Base-by-base conservation (phyloP, 305 asterid genomes). In the Solanum hybrid region DNA sequence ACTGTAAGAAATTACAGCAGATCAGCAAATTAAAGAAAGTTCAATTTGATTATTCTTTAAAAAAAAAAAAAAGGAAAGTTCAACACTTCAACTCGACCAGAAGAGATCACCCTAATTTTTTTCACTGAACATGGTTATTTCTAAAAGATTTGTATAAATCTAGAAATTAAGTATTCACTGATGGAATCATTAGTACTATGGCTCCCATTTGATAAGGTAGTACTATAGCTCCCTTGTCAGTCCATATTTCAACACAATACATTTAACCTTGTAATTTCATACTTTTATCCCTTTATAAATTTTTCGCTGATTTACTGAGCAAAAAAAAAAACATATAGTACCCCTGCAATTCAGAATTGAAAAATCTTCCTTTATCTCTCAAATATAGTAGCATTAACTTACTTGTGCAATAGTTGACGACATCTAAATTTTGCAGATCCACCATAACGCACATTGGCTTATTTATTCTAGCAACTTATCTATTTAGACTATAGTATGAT, bases 1-100 rank as follows among this genome's bases (percentile, higher is more conserved):
- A 97, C 99, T 97, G 96, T 33, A 16, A 90, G 39, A 73, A 6
- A 40, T 73, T 61, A 28, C 42, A 90, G 77, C 20, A 40, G 76
- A 88, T 90, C 83, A 85, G 67, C 87, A 69, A 37, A 89, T 42
- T 51, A 88, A 37, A 89, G 29, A 85, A 89, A 42, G 57, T 67
- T 84, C 67, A 22, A 57, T 31, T 89, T 57, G 36, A 8, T 31
- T 71, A 37, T 24, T 24, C 61, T 36, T 33, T 16, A 69, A 31
- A 35, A 5, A 69, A 4, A 33, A 31, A 34, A 33, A 67, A 28
- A 8, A 1, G 28, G 10, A 86, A 86, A 61, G 24, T 18, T 57
- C 11, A 57, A 57, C 69, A 18, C 16, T 35, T 36, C 51, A 69
- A 71, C 69, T 67, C 33, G 24, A 29, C 46, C 4, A 6, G 31